These are phyloP conservation scores for Apiospora sp. DNA, from an alignment of 2,329 filamentous ascomycete species.

Conservation along the genomic window DNA sequence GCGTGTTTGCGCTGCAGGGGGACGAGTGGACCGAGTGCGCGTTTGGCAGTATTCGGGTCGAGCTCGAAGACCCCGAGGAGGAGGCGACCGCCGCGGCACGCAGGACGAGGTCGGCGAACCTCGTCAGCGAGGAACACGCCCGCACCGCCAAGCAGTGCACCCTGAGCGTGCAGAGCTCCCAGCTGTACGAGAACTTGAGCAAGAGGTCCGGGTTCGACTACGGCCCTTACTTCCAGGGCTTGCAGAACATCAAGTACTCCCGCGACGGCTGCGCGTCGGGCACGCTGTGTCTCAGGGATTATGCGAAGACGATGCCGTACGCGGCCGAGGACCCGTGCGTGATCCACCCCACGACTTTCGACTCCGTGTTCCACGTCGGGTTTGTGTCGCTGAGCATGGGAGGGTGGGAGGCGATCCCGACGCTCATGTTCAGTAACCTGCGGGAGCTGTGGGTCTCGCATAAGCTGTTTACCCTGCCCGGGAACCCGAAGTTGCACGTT, in stretches of 20 bases:
- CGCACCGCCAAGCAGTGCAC: slow-evolving; percentile 4
- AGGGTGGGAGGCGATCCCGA: slow-evolving; percentile 23
- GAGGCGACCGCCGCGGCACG: background rate
- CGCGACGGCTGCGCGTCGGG: slow-evolving; percentile 35
- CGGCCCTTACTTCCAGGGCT: slow-evolving; percentile 18
- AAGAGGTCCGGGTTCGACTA: slow-evolving; percentile 31
- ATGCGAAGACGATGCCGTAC: slow-evolving; percentile 46
- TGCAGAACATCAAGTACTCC: slow-evolving; percentile 16
- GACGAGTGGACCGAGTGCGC: slow-evolving; percentile 25
- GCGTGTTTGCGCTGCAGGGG: slow-evolving; percentile 33
- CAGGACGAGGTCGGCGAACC: slow-evolving; percentile 39
- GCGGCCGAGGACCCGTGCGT: slow-evolving; percentile 45
- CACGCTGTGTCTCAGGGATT: slow-evolving; percentile 40
- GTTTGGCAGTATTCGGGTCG: slow-evolving; percentile 20
- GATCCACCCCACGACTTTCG: slow-evolving; percentile 49
- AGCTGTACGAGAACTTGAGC: slow-evolving; percentile 34
- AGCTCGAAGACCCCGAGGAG: background rate
- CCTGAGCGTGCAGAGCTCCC: slow-evolving; percentile 39
- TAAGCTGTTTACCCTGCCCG: background rate
- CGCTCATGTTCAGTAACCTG: slow-evolving; percentile 22
- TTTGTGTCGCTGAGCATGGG: slow-evolving; percentile 22
- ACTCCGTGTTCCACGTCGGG: slow-evolving; percentile 44
- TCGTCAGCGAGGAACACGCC: slow-evolving; percentile 33
- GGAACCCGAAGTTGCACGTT: background rate
- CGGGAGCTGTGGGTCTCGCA: slow-evolving; percentile 22